phyloP scores from a whole-genome alignment of 2,329 filamentous ascomycete species.

The Aspergillus nomiae region DNA sequence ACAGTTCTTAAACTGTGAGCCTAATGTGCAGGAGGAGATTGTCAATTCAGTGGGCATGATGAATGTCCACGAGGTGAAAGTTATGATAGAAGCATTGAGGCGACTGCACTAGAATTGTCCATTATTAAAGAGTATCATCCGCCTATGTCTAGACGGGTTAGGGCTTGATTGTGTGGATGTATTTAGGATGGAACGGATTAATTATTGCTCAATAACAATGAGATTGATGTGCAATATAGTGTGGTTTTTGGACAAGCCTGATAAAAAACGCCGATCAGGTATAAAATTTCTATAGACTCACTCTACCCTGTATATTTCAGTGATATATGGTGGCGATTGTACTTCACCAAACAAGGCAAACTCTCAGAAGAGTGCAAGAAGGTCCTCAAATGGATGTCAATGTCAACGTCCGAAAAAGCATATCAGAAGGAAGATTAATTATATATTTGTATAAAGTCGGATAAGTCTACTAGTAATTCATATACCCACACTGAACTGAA shows the following conservation, averaged over 20 bases:
- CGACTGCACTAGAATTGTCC: constrained; percentile 47
- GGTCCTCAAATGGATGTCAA: neutral
- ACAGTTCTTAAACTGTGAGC: constrained; percentile 72
- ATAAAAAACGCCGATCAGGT: neutral
- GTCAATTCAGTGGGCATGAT: constrained; percentile 53
- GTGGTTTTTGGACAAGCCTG: neutral
- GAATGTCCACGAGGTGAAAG: constrained; percentile 62
- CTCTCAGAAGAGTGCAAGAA: neutral
- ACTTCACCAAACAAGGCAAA: neutral
- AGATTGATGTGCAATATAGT: neutral
- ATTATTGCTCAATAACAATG: neutral
- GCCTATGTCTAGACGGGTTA: neutral
- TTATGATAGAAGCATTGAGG: constrained; percentile 59
- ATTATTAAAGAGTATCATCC: neutral
- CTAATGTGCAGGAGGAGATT: constrained; percentile 58
- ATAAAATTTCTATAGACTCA: neutral
- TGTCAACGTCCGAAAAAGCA: neutral
- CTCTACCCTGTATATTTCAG: neutral
- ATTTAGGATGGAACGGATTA: neutral
- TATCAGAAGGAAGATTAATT: neutral
- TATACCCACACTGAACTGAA: neutral
- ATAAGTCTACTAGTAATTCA: neutral
- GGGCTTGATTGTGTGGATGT: neutral
- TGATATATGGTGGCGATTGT: neutral
- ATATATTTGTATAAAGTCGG: neutral